These are phyloP conservation scores for Spergularia marina DNA, from an alignment of 148 eudicot genomes.

Conservation along the genomic window DNA sequence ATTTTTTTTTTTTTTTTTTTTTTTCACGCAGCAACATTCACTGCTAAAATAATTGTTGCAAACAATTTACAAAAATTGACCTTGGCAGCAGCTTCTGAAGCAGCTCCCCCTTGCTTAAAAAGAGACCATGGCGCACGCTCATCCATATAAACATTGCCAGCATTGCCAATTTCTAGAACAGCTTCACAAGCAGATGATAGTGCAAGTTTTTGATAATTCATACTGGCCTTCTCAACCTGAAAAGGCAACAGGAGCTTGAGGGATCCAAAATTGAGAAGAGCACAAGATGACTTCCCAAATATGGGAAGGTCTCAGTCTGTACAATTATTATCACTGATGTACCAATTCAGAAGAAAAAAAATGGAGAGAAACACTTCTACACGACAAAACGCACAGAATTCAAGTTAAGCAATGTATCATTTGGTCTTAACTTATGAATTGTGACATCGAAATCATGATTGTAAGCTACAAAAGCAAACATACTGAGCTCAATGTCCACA, in stretches of 20 bases:
- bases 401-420: neutral
- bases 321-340: neutral
- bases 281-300: neutral
- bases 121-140: slow-evolving; percentile 98
- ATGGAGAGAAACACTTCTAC: neutral
- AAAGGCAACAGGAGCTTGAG: slow-evolving; percentile 12
- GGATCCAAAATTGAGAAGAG: neutral
- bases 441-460: neutral
- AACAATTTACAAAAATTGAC: slow-evolving; percentile 32
- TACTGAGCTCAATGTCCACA: neutral
- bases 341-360: neutral
- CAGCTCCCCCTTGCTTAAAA: slow-evolving; percentile 85
- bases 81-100: slow-evolving; percentile 91
- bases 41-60: neutral
- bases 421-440: neutral
- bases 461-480: neutral
- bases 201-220: slow-evolving; percentile 60
- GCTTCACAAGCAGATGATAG: slow-evolving; percentile 94
- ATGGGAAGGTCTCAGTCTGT: neutral
- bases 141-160: slow-evolving; percentile 87
- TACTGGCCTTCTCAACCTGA: slow-evolving; percentile 76
- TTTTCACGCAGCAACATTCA: neutral
- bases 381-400: neutral
- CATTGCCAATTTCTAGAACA: slow-evolving; percentile 87
- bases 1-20: neutral